Percentiles rank a stretch among this genome's conserved stretches.
Evolutionary conservation across 2,329 filamentous ascomycete species (phyloP).

Genomic region (Cercospora sp.): DNA sequence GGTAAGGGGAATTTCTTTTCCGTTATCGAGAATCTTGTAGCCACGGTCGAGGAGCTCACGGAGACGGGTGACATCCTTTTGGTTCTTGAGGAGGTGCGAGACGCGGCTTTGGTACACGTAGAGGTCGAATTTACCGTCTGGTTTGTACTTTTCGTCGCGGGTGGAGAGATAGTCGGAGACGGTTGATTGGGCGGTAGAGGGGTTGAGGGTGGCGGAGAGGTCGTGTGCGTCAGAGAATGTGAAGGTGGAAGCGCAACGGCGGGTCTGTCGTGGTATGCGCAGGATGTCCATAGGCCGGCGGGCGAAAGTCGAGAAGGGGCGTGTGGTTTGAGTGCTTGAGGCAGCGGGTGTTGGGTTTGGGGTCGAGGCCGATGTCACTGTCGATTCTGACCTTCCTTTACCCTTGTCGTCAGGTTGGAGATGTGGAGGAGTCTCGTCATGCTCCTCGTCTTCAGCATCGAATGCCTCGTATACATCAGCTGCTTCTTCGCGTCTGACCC

Average conservation of each 20-base stretch:
- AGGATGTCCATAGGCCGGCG: not conserved
- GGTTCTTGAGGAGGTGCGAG: conserved; percentile 18
- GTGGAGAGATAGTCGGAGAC: conserved; percentile 29
- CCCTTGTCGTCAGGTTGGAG: not conserved
- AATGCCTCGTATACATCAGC: conserved; percentile 5
- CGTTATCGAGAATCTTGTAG: not conserved
- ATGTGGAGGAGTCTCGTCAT: not conserved
- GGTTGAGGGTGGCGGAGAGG: conserved; percentile 18
- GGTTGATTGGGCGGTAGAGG: conserved; percentile 23
- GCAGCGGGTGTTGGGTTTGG: not conserved
- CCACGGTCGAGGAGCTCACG: conserved; percentile 5
- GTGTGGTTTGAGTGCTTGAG: not conserved
- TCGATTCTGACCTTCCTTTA: not conserved
- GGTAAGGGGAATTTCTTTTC: conserved; percentile 11
- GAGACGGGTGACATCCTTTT: conserved; percentile 10
- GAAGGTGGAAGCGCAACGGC: conserved; percentile 5
- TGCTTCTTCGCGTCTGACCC: conserved; percentile 9
- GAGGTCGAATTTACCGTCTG: not conserved
- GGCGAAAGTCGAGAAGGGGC: conserved; percentile 18
- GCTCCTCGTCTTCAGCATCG: not conserved
- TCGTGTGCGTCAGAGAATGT: not conserved
- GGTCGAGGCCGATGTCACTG: not conserved
- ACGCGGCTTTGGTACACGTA: conserved; percentile 16
- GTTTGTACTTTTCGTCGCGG: conserved; percentile 16
- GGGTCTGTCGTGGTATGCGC: not conserved